These are phyloP conservation scores for Ceratopteris richardii DNA, from an alignment of 75 land plant species.

Conservation along the genomic window DNA sequence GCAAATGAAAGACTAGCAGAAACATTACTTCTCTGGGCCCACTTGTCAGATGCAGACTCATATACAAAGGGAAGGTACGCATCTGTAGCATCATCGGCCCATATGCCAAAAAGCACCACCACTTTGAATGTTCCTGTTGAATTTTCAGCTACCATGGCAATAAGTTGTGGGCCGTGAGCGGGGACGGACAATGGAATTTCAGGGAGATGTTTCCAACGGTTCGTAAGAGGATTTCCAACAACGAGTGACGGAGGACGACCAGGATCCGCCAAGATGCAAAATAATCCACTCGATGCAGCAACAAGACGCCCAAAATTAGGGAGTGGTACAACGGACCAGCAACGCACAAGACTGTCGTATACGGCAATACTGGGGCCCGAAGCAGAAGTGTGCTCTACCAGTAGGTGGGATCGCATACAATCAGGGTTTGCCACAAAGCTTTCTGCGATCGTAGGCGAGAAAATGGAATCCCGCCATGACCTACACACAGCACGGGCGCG, in stretches of 20 bases:
- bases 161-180: not conserved
- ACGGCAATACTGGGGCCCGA: not conserved
- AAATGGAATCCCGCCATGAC: not conserved
- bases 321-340: not conserved
- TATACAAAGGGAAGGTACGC: not conserved
- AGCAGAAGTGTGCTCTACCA: not conserved
- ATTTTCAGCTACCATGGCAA: not conserved
- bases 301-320: not conserved
- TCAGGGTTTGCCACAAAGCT: not conserved
- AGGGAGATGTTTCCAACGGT: constrained; percentile 1
- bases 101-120: not conserved
- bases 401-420: not conserved
- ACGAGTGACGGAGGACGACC: not conserved
- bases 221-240: not conserved
- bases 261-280: not conserved
- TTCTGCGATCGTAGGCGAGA: not conserved
- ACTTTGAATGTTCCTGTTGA: not conserved
- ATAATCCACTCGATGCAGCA: not conserved
- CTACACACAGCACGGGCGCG: constrained; percentile 1
- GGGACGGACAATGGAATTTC: not conserved
- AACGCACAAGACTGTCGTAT: not conserved
- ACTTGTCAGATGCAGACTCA: not conserved
- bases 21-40: not conserved
- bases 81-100: not conserved
- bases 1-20: not conserved